Evolutionary conservation across 140 eudicot genomes (phyloP).

Genomic region (Ambrosia hybrid): DNA sequence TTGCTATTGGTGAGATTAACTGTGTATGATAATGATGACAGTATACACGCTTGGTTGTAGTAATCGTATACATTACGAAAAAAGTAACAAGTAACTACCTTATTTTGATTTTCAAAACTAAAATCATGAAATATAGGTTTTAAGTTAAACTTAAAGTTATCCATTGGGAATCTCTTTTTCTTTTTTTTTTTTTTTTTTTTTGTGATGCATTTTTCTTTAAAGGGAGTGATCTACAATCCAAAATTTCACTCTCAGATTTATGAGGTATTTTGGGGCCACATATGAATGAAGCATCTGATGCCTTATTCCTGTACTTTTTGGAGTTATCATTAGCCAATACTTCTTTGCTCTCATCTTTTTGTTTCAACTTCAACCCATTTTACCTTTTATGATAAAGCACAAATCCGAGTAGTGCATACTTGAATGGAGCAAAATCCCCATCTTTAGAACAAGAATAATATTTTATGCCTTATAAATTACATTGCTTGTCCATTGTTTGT

Average conservation of each 20-base stretch:
- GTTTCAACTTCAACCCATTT: background rate
- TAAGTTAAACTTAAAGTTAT: constrained; percentile 24
- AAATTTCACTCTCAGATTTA: constrained; percentile 26
- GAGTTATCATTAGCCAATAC: constrained; percentile 17
- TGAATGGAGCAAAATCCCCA: background rate
- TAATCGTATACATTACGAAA: too few species aligned
- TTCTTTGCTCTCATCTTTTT: constrained; percentile 3
- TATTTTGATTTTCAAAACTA: background rate
- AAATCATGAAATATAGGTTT: constrained; percentile 11
- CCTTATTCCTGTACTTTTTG: constrained; percentile 33
- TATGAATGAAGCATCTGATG: constrained; percentile 29
- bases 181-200: background rate
- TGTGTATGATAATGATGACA: too few species aligned
- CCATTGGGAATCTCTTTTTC: constrained; percentile 26
- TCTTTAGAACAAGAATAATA: background rate
- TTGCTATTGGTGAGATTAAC: too few species aligned
- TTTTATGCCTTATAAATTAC: background rate
- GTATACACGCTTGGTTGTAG: too few species aligned
- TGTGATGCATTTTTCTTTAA: constrained; percentile 26
- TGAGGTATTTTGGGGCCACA: constrained; percentile 35
- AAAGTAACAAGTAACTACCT: background rate
- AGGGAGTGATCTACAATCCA: constrained; percentile 34
- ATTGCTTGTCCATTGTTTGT: background rate
- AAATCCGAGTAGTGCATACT: background rate
- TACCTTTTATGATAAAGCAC: background rate